A percentile compares a stretch with the other conserved stretches of the same genome.
These are phyloP conservation scores for Alternaria panax DNA, from an alignment of 2,329 filamentous ascomycete species.

Conservation along the genomic window DNA sequence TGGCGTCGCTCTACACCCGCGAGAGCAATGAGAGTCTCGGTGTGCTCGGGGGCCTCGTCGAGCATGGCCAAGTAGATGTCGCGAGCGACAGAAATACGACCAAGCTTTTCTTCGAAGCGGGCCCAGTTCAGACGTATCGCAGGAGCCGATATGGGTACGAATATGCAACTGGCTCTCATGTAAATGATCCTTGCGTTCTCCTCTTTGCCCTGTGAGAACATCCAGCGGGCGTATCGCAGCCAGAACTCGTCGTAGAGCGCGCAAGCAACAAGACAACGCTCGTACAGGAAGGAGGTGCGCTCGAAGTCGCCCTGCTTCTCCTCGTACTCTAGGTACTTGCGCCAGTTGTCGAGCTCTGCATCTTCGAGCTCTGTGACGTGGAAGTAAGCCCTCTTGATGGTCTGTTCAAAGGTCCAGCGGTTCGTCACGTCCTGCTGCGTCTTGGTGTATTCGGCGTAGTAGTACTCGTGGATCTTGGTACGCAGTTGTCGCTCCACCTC, in stretches of 20 bases:
- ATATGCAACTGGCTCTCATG: slow-evolving; percentile 82
- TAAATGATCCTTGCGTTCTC: slow-evolving; percentile 94
- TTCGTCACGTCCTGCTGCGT: slow-evolving; percentile 90
- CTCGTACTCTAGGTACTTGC: slow-evolving; percentile 96
- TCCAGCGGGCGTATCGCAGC: slow-evolving; percentile 97
- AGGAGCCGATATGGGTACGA: slow-evolving; percentile 84
- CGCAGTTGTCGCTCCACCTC: slow-evolving; percentile 87
- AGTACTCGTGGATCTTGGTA: slow-evolving; percentile 77
- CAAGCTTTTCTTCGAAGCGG: slow-evolving; percentile 89
- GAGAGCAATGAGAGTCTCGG: slow-evolving; percentile 87
- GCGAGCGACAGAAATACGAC: slow-evolving; percentile 76
- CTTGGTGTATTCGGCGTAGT: slow-evolving; percentile 79
- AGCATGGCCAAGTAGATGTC: slow-evolving; percentile 87
- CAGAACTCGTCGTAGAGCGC: slow-evolving; percentile 98
- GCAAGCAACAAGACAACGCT: slow-evolving; percentile 90
- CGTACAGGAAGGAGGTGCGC: slow-evolving; percentile 84
- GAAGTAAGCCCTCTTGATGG: slow-evolving; percentile 96
- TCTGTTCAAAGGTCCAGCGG: slow-evolving; percentile 92
- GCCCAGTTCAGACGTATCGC: slow-evolving; percentile 89
- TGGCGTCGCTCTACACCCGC: slow-evolving; percentile 87
- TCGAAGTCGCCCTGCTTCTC: slow-evolving; percentile 80
- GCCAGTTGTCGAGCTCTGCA: slow-evolving; percentile 85
- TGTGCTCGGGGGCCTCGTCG: slow-evolving; percentile 75
- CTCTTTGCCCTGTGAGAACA: slow-evolving; percentile 76
- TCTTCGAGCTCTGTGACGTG: slow-evolving; percentile 93